phyloP scores from a whole-genome alignment of 768 basidiomycete species.

The Favolaschia claudopus region DNA sequence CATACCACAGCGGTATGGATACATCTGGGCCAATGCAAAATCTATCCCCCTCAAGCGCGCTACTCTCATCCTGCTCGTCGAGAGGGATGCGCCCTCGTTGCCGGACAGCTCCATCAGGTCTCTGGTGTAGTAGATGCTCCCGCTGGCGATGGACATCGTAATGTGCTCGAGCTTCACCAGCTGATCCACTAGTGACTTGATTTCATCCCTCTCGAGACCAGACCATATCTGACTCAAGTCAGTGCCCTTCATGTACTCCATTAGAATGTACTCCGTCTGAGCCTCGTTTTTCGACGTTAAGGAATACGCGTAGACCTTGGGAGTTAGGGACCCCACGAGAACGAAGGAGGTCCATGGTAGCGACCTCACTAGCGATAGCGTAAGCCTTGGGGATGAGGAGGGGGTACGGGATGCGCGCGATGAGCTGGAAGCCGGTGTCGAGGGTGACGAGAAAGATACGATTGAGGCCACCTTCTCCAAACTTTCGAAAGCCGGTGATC shows the following conservation, averaged over 20 bases:
- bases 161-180: constrained; percentile 46
- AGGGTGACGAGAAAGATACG: constrained; percentile 34
- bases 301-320: constrained; percentile 41
- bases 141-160: constrained; percentile 52
- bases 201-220: constrained; percentile 37
- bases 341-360: constrained; percentile 44
- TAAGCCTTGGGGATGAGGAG: constrained; percentile 34
- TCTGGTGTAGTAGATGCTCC: constrained; percentile 49
- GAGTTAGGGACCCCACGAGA: constrained; percentile 38
- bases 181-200: constrained; percentile 45
- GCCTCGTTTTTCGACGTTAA: constrained; percentile 34
- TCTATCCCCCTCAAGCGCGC: constrained; percentile 30
- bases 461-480: not conserved
- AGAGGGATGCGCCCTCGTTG: constrained; percentile 37
- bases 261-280: constrained; percentile 44
- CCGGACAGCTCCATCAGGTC: constrained; percentile 46
- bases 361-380: constrained; percentile 45
- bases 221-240: constrained; percentile 43
- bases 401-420: constrained; percentile 45
- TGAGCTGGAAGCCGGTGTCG: constrained; percentile 38
- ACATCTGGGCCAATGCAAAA: constrained; percentile 44
- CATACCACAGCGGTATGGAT: constrained; percentile 35
- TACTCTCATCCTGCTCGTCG: not conserved
- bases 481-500: constrained; percentile 22
- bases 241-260: constrained; percentile 44